These are phyloP conservation scores for Themeda triandra DNA, from an alignment of 176 grass and related monocot species.

Conservation along the genomic window DNA sequence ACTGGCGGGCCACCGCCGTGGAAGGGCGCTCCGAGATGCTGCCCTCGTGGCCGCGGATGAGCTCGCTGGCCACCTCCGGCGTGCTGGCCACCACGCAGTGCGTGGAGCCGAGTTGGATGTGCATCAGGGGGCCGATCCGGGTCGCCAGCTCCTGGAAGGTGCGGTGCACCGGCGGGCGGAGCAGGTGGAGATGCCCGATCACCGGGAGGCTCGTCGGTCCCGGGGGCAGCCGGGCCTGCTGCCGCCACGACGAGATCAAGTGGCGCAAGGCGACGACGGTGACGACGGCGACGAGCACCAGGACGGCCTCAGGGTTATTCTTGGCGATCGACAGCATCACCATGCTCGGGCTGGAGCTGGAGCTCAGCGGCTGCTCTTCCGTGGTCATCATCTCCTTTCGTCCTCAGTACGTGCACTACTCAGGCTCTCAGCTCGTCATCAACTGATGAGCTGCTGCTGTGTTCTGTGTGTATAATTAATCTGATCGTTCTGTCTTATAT, in stretches of 20 bases:
- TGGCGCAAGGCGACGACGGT: not conserved
- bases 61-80: conserved; percentile 24
- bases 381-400: too few relatives aligned
- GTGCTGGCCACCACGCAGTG: conserved; percentile 53
- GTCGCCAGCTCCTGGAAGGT: conserved; percentile 42
- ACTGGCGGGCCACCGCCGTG: conserved; percentile 34
- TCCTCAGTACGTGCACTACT: too few relatives aligned
- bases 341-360: too few relatives aligned
- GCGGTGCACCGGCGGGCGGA: conserved; percentile 52
- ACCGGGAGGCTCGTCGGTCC: conserved; percentile 53
- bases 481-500: too few relatives aligned
- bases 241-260: not conserved
- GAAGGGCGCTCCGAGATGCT: conserved; percentile 63
- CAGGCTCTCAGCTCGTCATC: too few relatives aligned
- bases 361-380: too few relatives aligned
- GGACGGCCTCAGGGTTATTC: not conserved
- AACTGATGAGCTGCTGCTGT: too few relatives aligned
- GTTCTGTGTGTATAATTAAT: too few relatives aligned
- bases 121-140: conserved; percentile 38
- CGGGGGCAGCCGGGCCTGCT: conserved; percentile 21
- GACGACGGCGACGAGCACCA: not conserved
- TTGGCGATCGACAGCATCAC: not conserved
- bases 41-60: conserved; percentile 47
- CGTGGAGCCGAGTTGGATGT: conserved; percentile 45
- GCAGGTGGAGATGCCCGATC: conserved; percentile 76